Evolutionary conservation across 129 eudicot genomes (phyloP), one percentile per base, ranked within the genome.

Genomic region (Chrysanthemum makinoi): DNA sequence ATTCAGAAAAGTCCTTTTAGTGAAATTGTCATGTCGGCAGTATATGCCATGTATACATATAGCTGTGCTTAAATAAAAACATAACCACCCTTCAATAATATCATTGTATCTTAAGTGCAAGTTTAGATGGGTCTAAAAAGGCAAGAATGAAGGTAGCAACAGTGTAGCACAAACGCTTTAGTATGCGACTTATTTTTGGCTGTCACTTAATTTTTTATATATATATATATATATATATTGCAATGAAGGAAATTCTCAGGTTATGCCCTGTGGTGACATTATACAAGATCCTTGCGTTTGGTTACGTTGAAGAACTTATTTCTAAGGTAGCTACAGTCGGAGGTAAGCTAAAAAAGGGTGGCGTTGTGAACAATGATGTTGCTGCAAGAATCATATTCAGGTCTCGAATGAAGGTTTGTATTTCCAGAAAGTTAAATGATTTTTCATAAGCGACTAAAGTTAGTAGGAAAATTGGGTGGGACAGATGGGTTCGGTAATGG

Each of bases 311-410:
- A 43, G 99, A 95, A 35, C 90, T 95, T 65, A 91, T 95, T 72
- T 90, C 86, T 19, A 90, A 87, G 77, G 91, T 88, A 69, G 99
- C 97, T 59, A 82, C 88, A 26, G 84, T 86, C 15, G 81, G 99
- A 82, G 97, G 99, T 49, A 90, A 81, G 76, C 91, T 95, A 5
- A 90, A 90, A 75, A 90, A 95, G 69, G 99, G 99, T 17, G 99
- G 97, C 46, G 55, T 77, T 75, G 81, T 88, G 65, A 97, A 95
- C 77, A 78, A 70, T 14, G 86, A 81, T 61, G 89, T 96, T 62
- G 83, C 97, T 75, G 99, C 99, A 55, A 90, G 91, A 78, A 87
- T 20, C 22, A 20, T 20, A 20, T 20, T 20, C 22, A 20, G 22
- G 22, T 20, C 22, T 20, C 22, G 22, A 20, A 20, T 20, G 22